Percentiles rank a stretch among this genome's conserved stretches.
These are phyloP conservation scores for Sisymbrium altissimum DNA, from an alignment of 345 rosid species.

Conservation along the genomic window DNA sequence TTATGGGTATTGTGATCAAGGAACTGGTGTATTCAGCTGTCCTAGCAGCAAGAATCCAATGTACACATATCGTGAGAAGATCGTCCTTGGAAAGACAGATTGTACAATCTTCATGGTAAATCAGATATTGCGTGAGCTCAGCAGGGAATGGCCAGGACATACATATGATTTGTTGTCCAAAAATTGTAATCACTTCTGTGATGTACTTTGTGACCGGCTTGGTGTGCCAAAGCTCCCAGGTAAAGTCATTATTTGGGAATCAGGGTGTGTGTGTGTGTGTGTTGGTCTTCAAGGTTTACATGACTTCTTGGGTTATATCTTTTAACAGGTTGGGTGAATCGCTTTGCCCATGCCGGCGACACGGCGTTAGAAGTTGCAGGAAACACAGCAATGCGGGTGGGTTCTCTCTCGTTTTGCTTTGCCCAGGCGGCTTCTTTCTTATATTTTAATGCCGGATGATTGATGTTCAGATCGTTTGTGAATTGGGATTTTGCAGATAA, in stretches of 20 bases:
- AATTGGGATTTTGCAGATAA: slow-evolving; percentile 53
- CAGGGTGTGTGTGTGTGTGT: background rate
- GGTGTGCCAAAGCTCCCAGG: slow-evolving; percentile 96
- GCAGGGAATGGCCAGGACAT: slow-evolving; percentile 85
- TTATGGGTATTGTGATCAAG: slow-evolving; percentile 89
- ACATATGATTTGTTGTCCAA: slow-evolving; percentile 73
- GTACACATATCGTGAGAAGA: slow-evolving; percentile 79
- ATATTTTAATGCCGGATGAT: background rate
- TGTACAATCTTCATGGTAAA: slow-evolving; percentile 62
- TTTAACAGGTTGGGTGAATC: slow-evolving; percentile 92
- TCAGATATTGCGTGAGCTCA: slow-evolving; percentile 73
- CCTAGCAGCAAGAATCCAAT: slow-evolving; percentile 82
- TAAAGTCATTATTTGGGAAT: slow-evolving; percentile 26
- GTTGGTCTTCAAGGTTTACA: background rate
- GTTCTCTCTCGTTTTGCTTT: slow-evolving; percentile 4
- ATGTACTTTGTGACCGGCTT: slow-evolving; percentile 74
- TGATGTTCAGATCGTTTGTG: background rate
- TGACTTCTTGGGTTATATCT: background rate
- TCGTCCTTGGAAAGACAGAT: slow-evolving; percentile 70
- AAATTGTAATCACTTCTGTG: slow-evolving; percentile 97
- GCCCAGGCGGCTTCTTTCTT: background rate
- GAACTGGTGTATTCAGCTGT: slow-evolving; percentile 90
- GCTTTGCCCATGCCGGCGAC: slow-evolving; percentile 97
- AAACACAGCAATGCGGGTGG: slow-evolving; percentile 82
- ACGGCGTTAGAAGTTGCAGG: slow-evolving; percentile 90